Evolutionary conservation across 2,329 filamentous ascomycete species (phyloP), one percentile per base, ranked within the genome.

Genomic region (Claviceps arundinis): DNA sequence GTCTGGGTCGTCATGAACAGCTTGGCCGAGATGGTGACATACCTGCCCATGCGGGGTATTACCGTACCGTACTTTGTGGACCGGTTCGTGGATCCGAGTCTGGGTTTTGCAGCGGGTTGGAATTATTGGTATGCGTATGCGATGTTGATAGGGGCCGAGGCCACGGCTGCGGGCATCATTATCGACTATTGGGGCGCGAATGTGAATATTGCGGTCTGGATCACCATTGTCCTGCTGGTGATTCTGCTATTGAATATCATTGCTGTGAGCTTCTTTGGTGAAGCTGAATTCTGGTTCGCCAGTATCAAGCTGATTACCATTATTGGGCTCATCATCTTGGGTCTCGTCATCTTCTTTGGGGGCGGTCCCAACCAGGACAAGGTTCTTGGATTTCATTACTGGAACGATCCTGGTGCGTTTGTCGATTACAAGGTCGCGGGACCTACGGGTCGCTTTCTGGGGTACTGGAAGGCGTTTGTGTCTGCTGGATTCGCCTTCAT

Each of bases 71-170:
- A 80, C 64, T 73, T 79, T 57, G 72, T 78, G 50, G 66, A 70
- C 54, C 75, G 77, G 37, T 80, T 77, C 52, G 71, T 80, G 54
- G 76, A 80, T 48, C 70, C 72, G 1, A 77, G 73, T 37, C 64
- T 80, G 24, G 73, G 71, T n/a, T 81, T 81, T 55, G 77, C 78
- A 7, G 67, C 70, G 41, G 78, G 75, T 1, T 80, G 76, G 76
- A 80, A 80, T 55, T 82, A 82, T 64, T 81, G 77, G 73, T 81
- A 82, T 58, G 76, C 76, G 2, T 81, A 81, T 57, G 68, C 74
- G 11, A 80, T 82, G 54, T 67, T 80, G 1, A 70, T 81, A 24
- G 78, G 73, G 1, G 75, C 77, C 45, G 78, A 83, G 62, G 71
- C 76, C 16, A 77, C 76, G 0, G 80, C 79, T 1, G 77, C 76